Evolutionary conservation across 345 rosid species (phyloP).

Genomic region (Linum trigynum): DNA sequence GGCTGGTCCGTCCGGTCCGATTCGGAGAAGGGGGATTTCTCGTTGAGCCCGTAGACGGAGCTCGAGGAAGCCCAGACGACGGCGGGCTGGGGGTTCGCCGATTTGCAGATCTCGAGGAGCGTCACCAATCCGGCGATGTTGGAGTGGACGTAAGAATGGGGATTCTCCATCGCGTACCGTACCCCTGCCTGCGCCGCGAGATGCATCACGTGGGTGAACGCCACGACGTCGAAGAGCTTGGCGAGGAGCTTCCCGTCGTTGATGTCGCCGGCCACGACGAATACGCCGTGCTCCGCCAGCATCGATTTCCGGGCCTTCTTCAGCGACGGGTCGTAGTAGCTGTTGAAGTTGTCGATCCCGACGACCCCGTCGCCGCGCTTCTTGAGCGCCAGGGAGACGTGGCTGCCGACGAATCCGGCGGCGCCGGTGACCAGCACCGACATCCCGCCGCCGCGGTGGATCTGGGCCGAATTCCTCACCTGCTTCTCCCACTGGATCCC

Average conservation of each 20-base stretch:
- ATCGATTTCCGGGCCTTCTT: conserved; percentile 42
- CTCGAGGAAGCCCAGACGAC: conserved; percentile 82
- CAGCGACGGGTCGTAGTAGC: conserved; percentile 64
- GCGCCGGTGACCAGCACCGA: conserved; percentile 79
- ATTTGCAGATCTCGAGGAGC: conserved; percentile 56
- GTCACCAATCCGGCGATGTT: conserved; percentile 66
- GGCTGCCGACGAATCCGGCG: conserved; percentile 71
- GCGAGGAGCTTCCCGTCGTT: conserved; percentile 49
- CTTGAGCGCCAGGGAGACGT: conserved; percentile 49
- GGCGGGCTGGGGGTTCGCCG: conserved; percentile 73
- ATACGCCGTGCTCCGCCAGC: conserved; percentile 33
- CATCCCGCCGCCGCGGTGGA: conserved; percentile 55
- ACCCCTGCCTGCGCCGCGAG: conserved; percentile 91
- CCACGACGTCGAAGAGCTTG: conserved; percentile 64
- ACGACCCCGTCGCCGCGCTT: conserved; percentile 79
- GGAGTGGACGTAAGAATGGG: conserved; percentile 59
- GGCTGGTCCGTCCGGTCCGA: conserved; percentile 66
- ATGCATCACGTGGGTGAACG: conserved; percentile 81
- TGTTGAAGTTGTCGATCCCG: conserved; percentile 65
- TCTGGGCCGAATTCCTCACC: conserved; percentile 53
- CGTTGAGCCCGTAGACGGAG: conserved; percentile 74
- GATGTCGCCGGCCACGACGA: conserved; percentile 58
- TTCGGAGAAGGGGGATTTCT: conserved; percentile 60
- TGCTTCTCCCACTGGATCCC: conserved; percentile 78
- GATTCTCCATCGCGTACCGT: conserved; percentile 70